Conservation (phyloP, 139 green algal species). For the Coelastrella sp. region DNA sequence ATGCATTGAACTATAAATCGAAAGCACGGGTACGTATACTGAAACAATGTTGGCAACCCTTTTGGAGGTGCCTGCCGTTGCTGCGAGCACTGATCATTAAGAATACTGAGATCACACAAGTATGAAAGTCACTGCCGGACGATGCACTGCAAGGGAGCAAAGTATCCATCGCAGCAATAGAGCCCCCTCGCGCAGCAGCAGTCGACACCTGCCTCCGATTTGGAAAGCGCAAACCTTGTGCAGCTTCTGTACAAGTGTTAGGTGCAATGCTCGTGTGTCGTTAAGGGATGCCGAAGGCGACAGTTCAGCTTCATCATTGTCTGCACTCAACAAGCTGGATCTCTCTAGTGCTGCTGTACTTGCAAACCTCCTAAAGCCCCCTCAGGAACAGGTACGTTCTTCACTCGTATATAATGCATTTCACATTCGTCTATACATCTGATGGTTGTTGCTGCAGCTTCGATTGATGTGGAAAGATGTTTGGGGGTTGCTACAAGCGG, state of each 20-base stretch:
- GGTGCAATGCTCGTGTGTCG: not conserved
- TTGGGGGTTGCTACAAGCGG: too few relatives aligned
- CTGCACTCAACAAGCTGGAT: constrained; percentile 8
- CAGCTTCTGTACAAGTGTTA: not conserved
- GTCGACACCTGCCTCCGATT: not conserved
- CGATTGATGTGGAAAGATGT: too few relatives aligned
- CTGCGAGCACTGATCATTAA: too few relatives aligned
- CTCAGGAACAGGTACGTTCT: not conserved
- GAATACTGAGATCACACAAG: too few relatives aligned
- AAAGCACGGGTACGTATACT: too few relatives aligned
- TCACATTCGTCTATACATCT: not conserved
- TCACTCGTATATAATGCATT: not conserved
- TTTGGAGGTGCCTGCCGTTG: too few relatives aligned
- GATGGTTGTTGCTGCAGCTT: too few relatives aligned
- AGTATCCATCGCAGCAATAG: not conserved
- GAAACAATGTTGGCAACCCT: too few relatives aligned
- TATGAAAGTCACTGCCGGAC: too few relatives aligned
- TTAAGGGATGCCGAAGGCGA: not conserved
- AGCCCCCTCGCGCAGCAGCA: not conserved
- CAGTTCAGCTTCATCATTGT: not conserved
- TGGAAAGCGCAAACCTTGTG: not conserved
- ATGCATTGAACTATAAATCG: too few relatives aligned
- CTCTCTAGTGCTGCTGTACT: constrained; percentile 24
- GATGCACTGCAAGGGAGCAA: too few relatives aligned
- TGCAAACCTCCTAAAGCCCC: constrained; percentile 12